A percentile compares a stretch with the other conserved stretches of the same genome.
phyloP scores from a whole-genome alignment of 1,139 yeast genomes.

The Taphrina flavorubra region DNA sequence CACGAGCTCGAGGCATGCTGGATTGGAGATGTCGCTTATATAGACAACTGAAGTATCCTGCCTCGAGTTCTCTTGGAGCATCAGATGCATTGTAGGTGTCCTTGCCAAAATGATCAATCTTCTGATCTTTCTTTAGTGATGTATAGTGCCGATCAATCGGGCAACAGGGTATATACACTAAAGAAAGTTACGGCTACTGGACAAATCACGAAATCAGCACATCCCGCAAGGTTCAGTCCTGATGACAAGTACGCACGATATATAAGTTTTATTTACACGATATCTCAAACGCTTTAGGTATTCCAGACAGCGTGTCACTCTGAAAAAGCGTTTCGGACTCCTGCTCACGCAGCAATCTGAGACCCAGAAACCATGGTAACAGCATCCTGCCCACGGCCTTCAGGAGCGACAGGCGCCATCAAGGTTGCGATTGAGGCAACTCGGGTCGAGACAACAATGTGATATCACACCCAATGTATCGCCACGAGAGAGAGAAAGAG shows the following conservation, averaged over 20 bases:
- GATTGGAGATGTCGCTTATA: too few species aligned
- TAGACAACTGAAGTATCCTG: too few species aligned
- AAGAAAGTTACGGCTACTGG: slow-evolving; percentile 80
- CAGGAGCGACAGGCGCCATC: too few species aligned
- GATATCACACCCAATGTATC: too few species aligned
- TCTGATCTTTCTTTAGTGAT: slow-evolving; percentile 71
- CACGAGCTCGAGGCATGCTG: too few species aligned
- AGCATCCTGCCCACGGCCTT: too few species aligned
- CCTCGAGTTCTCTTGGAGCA: neutral
- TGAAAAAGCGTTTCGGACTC: slow-evolving; percentile 90
- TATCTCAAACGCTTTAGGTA: slow-evolving; percentile 52
- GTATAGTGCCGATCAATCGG: slow-evolving; percentile 94
- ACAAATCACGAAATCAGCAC: slow-evolving; percentile 97
- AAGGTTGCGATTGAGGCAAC: neutral
- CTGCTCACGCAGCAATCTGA: slow-evolving; percentile 78
- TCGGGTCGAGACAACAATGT: neutral
- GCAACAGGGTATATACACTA: slow-evolving; percentile 93
- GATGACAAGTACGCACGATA: slow-evolving; percentile 80
- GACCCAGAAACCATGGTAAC: slow-evolving; percentile 25
- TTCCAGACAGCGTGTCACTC: slow-evolving; percentile 97
- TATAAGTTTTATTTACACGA: neutral
- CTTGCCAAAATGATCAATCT: slow-evolving; percentile 56
- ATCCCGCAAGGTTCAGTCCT: slow-evolving; percentile 99
- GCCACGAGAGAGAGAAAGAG: too few species aligned
- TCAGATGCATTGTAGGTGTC: slow-evolving; percentile 17